Conservation (phyloP, 495 filamentous ascomycete genomes). For the Talaromyces ruber region DNA sequence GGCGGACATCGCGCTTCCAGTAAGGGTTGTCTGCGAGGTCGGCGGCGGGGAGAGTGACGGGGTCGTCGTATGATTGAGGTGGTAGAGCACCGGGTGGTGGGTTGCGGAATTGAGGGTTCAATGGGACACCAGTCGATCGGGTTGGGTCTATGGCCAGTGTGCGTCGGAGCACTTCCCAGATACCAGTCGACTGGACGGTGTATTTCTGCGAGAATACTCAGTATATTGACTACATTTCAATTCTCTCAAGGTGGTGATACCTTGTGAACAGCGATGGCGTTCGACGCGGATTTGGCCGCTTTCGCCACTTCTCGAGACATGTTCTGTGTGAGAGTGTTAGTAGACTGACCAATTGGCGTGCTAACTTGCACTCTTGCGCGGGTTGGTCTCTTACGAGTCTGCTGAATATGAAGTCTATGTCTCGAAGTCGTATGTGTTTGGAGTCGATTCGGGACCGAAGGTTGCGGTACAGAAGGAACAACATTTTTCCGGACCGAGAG, state of each 20-base stretch:
- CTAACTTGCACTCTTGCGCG: neutral
- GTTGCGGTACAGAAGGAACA: neutral
- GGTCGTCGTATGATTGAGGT: constrained; percentile 75
- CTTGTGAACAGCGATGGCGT: constrained; percentile 29
- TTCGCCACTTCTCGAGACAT: constrained; percentile 36
- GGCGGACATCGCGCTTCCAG: constrained; percentile 88
- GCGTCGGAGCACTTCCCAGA: constrained; percentile 80
- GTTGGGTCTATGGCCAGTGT: constrained; percentile 75
- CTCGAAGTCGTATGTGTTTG: neutral
- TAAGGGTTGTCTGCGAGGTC: constrained; percentile 97
- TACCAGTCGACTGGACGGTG: constrained; percentile 81
- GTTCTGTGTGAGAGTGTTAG: neutral
- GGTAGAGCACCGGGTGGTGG: constrained; percentile 75
- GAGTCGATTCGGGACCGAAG: neutral
- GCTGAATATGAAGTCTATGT: neutral
- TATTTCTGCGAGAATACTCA: constrained; percentile 65
- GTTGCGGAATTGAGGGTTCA: constrained; percentile 89
- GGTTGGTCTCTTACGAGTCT: neutral
- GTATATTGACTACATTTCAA: neutral
- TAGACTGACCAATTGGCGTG: constrained; percentile 2
- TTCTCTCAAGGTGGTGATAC: constrained; percentile 12
- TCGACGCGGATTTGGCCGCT: constrained; percentile 34
- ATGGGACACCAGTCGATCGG: constrained; percentile 81
- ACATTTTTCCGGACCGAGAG: constrained; percentile 4
- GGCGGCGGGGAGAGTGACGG: constrained; percentile 81